Evolutionary conservation across 108 stramenopile species (phyloP).

Genomic region (Nitzschia sp.): DNA sequence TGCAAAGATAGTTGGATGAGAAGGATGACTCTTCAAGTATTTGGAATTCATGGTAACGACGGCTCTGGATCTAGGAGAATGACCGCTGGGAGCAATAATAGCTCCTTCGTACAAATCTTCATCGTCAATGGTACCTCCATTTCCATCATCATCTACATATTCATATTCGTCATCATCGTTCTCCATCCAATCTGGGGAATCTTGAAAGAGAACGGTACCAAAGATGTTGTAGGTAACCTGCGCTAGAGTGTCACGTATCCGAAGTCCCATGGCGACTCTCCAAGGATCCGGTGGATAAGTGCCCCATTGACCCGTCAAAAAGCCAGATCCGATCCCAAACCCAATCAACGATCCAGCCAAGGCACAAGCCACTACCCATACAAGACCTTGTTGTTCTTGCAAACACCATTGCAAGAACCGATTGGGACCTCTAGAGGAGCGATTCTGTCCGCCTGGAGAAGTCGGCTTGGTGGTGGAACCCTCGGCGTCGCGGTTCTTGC

Average conservation of each 20-base stretch:
- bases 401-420: constrained; percentile 40
- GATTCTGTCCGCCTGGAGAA: background rate
- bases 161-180: background rate
- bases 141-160: background rate
- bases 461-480: background rate
- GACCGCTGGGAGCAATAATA: background rate
- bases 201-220: background rate
- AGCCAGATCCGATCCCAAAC: constrained; percentile 62
- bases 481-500: constrained; percentile 14
- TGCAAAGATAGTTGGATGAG: constrained; percentile 66
- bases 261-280: constrained; percentile 48
- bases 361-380: constrained; percentile 56
- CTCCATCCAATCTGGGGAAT: background rate
- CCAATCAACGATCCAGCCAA: constrained; percentile 52
- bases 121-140: background rate
- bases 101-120: background rate
- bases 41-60: constrained; percentile 8
- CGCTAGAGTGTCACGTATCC: constrained; percentile 31
- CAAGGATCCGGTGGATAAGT: constrained; percentile 35
- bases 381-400: constrained; percentile 52
- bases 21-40: constrained; percentile 31
- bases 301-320: constrained; percentile 44
- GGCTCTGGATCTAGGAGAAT: background rate
- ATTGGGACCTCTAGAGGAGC: background rate
- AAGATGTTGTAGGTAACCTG: background rate